Evolutionary conservation across 176 grass and related monocot species (phyloP).

Genomic region (Aegilops bicornis): DNA sequence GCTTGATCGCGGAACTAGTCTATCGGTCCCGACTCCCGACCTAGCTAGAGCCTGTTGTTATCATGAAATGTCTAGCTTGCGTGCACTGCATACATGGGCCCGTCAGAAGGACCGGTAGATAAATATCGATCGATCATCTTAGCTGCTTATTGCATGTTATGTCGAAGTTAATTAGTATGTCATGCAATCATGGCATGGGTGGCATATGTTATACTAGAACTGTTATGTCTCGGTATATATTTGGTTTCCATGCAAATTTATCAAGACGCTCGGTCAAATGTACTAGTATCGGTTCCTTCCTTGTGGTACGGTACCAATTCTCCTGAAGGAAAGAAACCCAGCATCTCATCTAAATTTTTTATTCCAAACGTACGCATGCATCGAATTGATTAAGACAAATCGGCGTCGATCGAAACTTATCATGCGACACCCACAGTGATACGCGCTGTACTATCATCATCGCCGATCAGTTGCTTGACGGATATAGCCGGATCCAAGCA

Average conservation of each 20-base stretch:
- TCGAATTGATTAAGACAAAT: neutral
- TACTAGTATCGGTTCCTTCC: too few species aligned
- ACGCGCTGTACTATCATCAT: neutral
- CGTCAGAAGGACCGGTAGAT: too few species aligned
- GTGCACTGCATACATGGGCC: too few species aligned
- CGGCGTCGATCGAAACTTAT: neutral
- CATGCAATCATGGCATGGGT: neutral
- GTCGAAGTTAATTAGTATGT: neutral
- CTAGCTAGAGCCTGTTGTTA: neutral
- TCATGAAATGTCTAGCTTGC: too few species aligned
- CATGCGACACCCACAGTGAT: neutral
- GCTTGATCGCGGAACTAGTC: neutral
- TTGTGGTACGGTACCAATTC: too few species aligned
- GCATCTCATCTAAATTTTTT: neutral
- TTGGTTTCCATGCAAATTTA: too few species aligned
- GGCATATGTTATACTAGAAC: neutral
- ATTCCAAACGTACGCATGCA: neutral
- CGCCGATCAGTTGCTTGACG: neutral
- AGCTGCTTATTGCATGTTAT: neutral
- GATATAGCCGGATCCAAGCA: constrained; percentile 9
- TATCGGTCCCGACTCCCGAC: neutral
- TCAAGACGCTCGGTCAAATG: too few species aligned
- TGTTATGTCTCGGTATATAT: neutral
- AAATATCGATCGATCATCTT: too few species aligned
- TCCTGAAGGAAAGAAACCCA: too few species aligned